Conservation (phyloP, 306 rosid species). For the Casuarina equisetifolia region DNA sequence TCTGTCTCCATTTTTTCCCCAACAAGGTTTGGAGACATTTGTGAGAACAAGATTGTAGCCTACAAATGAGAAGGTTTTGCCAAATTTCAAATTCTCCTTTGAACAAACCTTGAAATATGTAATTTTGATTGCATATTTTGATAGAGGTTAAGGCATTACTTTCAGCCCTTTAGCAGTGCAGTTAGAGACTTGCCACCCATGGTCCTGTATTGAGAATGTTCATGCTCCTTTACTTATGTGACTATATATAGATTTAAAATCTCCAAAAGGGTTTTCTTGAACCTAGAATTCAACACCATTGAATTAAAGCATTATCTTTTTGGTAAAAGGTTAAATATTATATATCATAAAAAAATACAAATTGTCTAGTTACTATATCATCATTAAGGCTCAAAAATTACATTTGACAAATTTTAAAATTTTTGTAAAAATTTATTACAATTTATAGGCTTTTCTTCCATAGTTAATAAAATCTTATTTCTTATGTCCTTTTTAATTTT, state of each 20-base stretch:
- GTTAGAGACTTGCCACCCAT: constrained; percentile 66
- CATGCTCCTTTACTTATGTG: constrained; percentile 58
- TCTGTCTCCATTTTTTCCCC: constrained; percentile 26
- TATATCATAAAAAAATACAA: no score
- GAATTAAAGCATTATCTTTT: no score
- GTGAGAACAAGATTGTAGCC: constrained; percentile 54
- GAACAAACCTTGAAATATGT: neutral
- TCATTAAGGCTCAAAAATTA: no score
- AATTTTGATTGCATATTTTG: neutral
- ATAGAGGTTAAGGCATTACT: constrained; percentile 23
- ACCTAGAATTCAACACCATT: no score
- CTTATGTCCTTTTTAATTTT: no score
- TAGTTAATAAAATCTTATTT: no score
- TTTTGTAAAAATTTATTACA: no score
- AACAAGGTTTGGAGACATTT: constrained; percentile 31
- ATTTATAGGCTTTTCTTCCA: no score
- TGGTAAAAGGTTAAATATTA: neutral
- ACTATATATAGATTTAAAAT: constrained; percentile 31
- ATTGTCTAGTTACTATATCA: no score
- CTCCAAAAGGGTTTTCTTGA: no score
- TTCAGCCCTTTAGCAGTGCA: constrained; percentile 66
- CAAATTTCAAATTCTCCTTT: neutral
- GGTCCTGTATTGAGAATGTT: constrained; percentile 53
- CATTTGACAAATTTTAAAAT: no score
- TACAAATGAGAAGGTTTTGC: constrained; percentile 7